Evolutionary conservation across 2,329 filamentous ascomycete genomes (phyloP).

Genomic region (Cordyceps cicadae): DNA sequence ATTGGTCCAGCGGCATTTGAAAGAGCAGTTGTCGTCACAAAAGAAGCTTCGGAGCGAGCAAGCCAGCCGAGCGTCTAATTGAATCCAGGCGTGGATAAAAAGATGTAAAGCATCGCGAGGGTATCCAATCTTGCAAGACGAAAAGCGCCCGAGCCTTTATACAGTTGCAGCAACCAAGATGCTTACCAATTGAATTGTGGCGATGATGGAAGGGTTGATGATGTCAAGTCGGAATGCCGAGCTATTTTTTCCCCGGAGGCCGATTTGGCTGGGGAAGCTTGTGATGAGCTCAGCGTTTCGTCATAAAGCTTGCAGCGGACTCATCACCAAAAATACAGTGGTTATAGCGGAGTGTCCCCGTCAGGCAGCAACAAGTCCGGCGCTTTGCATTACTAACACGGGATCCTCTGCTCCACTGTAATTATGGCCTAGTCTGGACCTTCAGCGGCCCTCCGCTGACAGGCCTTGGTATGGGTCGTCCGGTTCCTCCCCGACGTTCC

Average conservation of each 20-base stretch:
- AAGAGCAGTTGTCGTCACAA: background rate
- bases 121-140: background rate
- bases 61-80: slow-evolving; percentile 9
- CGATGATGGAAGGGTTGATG: background rate
- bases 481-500: slow-evolving; percentile 2
- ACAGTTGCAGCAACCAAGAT: background rate
- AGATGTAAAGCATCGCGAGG: background rate
- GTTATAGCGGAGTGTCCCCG: background rate
- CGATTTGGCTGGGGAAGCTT: background rate
- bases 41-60: background rate
- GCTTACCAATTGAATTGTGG: slow-evolving; percentile 12
- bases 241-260: slow-evolving; percentile 5
- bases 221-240: slow-evolving; percentile 11
- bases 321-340: background rate
- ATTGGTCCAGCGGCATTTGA: background rate
- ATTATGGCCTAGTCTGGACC: background rate
- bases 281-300: slow-evolving; percentile 12
- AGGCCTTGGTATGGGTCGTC: background rate
- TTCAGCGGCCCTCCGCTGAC: background rate
- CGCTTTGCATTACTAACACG: slow-evolving; percentile 3
- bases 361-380: background rate
- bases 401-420: background rate
- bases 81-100: background rate
- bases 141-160: background rate
- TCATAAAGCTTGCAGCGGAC: background rate